Evolutionary conservation across 106 monocot species (phyloP), one percentile per base, ranked within the genome.

Genomic region (Dendrobium huoshanense): DNA sequence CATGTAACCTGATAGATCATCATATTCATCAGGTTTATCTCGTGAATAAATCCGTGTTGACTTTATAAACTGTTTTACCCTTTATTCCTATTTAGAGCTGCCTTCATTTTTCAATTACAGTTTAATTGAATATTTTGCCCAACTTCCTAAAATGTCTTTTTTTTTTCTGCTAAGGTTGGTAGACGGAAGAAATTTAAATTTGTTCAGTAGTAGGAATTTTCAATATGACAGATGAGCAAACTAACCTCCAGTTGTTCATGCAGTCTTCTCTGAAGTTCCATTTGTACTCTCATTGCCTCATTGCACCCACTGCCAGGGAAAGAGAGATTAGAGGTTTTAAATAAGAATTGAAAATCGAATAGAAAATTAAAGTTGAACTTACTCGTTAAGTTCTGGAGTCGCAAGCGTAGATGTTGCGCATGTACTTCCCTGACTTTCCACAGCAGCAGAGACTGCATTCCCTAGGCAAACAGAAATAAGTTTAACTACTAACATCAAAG

Each of bases 201-300:
- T 67, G 33, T n/a, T 37, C 31, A 37, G 33, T 3, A 75, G 8
- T 5, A 41, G 10, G 22, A 61, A 22, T 58, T 58, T 58, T 58
- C 58, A 58, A 22, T n/a, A 61, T 61, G 0, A 40, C 20, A 55
- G n/a, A 2, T 24, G 11, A 43, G 43, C 2, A 67, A 51, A 81
- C 45, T 81, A 61, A 89, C 92, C 89, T 92, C 89, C 16, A 89
- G 42, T 55, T 92, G 92, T 58, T 89, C 92, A 58, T 89, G 85
- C 64, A 92, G 70, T 75, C 82, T 86, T 84, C 84, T 84, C 82
- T 92, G 92, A 55, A 89, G 87, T 82, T 92, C 92, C 92, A 89
- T 92, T 78, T 92, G 89, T 24, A 92, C 85, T 80, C 81, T 87
- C 92, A 92, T 92, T 67, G 89, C 92, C 78, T 92, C 89, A 59